These are phyloP conservation scores for Plasmodium gonderi DNA, from an alignment of 169 alveolate species.

Conservation along the genomic window DNA sequence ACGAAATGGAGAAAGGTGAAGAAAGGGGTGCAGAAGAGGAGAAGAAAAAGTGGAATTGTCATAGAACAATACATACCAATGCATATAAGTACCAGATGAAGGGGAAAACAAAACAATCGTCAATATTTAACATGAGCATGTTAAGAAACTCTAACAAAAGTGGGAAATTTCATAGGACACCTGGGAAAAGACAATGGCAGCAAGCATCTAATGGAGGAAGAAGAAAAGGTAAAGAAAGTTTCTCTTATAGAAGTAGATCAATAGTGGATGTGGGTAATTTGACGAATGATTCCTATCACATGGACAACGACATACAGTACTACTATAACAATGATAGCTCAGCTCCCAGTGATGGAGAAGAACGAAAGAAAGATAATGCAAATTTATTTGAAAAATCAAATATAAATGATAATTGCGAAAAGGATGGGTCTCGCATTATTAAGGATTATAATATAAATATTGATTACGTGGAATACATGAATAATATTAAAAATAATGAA, in stretches of 20 bases:
- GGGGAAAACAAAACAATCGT: neutral
- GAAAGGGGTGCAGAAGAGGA: neutral
- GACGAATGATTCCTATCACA: too few relatives aligned
- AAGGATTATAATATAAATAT: neutral
- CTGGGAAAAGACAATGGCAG: neutral
- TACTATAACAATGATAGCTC: neutral
- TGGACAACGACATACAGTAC: neutral
- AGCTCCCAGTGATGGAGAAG: neutral
- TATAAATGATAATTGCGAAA: neutral
- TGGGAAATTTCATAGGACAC: neutral
- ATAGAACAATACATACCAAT: too few relatives aligned
- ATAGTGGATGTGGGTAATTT: neutral
- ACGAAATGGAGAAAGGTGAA: neutral
- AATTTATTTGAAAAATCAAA: neutral
- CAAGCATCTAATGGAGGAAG: neutral
- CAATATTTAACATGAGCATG: neutral
- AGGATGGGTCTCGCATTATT: neutral
- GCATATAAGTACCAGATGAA: neutral
- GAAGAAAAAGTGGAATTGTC: neutral
- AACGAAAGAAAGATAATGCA: too few relatives aligned
- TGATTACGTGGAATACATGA: conserved; percentile 27
- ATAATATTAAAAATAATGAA: neutral
- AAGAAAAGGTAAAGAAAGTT: neutral
- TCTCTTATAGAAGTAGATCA: neutral
- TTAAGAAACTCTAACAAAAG: neutral